Percentiles rank a stretch among this genome's conserved stretches.
phyloP scores from a whole-genome alignment of 148 eudicot genomes.

The Camellia japonica region DNA sequence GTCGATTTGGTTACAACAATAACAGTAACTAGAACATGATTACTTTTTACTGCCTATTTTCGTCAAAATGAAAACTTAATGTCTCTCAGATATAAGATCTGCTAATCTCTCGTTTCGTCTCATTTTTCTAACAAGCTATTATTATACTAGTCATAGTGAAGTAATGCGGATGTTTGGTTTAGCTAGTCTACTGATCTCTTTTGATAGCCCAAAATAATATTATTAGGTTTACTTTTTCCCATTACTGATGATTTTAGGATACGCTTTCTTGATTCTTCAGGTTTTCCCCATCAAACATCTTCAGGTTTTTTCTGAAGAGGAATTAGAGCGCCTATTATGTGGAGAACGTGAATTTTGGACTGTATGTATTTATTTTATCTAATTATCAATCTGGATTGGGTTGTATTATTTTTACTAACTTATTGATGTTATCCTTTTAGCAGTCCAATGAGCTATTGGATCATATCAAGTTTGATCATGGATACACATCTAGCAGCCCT shows the following conservation, averaged over 20 bases:
- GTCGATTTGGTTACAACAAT: background rate
- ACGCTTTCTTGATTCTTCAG: constrained; percentile 38
- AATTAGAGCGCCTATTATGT: constrained; percentile 76
- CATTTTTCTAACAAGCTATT: constrained; percentile 1
- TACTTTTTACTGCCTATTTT: background rate
- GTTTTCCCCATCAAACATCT: constrained; percentile 74
- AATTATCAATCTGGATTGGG: background rate
- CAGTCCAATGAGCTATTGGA: constrained; percentile 78
- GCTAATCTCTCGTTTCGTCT: background rate
- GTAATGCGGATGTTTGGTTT: background rate
- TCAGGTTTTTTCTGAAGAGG: constrained; percentile 75
- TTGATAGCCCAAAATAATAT: background rate
- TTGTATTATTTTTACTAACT: background rate
- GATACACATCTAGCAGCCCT: constrained; percentile 86
- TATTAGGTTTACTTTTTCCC: background rate
- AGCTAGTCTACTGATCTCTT: background rate
- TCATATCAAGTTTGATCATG: constrained; percentile 93
- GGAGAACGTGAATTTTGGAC: constrained; percentile 83
- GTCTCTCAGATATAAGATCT: constrained; percentile 4
- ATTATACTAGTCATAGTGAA: background rate
- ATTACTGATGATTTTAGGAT: background rate
- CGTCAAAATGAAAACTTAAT: background rate
- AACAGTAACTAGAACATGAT: background rate
- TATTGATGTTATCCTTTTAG: constrained; percentile 20
- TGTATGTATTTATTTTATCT: constrained; percentile 43